Evolutionary conservation across 169 alveolate species (phyloP).

Genomic region (Theileria parva): DNA sequence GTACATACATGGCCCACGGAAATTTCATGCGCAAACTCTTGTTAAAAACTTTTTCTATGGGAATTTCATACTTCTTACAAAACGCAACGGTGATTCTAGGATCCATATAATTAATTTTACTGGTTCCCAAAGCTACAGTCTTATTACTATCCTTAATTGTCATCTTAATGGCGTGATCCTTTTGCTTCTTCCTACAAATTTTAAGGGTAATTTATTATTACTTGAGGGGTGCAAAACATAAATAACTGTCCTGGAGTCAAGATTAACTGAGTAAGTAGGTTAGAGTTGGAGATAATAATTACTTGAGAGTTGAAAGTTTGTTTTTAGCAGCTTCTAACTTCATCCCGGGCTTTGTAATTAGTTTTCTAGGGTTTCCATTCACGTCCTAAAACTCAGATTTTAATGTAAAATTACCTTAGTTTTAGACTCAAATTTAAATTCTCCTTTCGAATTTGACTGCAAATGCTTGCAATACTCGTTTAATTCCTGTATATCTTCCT

Average conservation of each 20-base stretch:
- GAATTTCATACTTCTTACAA: slow-evolving; percentile 94
- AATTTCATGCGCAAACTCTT: slow-evolving; percentile 90
- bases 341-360: slow-evolving; percentile 69
- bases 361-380: slow-evolving; percentile 74
- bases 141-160: slow-evolving; percentile 93
- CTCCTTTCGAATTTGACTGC: slow-evolving; percentile 73
- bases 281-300: no score
- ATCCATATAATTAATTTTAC: slow-evolving; percentile 99
- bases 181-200: slow-evolving; percentile 16
- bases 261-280: no score
- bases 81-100: slow-evolving; percentile 98
- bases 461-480: slow-evolving; percentile 80
- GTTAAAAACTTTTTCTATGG: slow-evolving; percentile 95
- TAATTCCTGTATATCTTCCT: slow-evolving; percentile 84
- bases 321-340: slow-evolving; percentile 64
- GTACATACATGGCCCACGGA: slow-evolving; percentile 98
- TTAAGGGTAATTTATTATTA: background rate
- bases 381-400: slow-evolving; percentile 43
- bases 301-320: slow-evolving; percentile 40
- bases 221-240: slow-evolving; percentile 16
- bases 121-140: slow-evolving; percentile 97
- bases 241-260: no score
- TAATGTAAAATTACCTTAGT: slow-evolving; percentile 11
- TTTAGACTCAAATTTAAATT: slow-evolving; percentile 43
- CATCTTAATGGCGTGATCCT: slow-evolving; percentile 74